Percentiles rank a stretch among this genome's conserved stretches.
phyloP scores from a whole-genome alignment of 2,329 filamentous ascomycete genomes.

The Hymenotorrendiella dingleyae region DNA sequence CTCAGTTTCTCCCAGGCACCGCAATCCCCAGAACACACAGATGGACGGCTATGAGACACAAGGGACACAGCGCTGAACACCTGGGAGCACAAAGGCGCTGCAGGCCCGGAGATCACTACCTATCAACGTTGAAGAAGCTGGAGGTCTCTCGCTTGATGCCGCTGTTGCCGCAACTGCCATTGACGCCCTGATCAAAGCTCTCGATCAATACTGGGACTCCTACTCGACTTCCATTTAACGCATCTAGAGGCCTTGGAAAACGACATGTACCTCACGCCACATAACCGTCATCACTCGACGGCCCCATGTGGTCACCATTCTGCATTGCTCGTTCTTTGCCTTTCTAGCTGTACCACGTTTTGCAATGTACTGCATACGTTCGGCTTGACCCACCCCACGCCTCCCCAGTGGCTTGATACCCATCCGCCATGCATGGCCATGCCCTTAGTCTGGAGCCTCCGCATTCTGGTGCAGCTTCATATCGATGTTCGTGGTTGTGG shows the following conservation, averaged over 20 bases:
- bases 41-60: neutral
- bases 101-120: neutral
- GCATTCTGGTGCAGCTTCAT: constrained; percentile 11
- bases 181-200: neutral
- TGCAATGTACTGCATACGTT: constrained; percentile 2
- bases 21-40: neutral
- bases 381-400: constrained; percentile 5
- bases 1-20: neutral
- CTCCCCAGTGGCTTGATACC: constrained; percentile 17
- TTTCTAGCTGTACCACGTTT: neutral
- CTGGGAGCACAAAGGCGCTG: too few species aligned
- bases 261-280: neutral
- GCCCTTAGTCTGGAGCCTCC: neutral
- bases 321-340: neutral
- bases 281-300: neutral
- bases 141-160: too few species aligned
- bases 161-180: neutral
- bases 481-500: constrained; percentile 2
- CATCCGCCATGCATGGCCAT: constrained; percentile 18
- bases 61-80: neutral
- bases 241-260: neutral
- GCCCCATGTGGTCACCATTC: constrained; percentile 1
- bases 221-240: neutral
- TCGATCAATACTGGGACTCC: neutral
- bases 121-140: neutral